phyloP scores from a whole-genome alignment of 2,329 filamentous ascomycete genomes.

The Xylariales sp. region DNA sequence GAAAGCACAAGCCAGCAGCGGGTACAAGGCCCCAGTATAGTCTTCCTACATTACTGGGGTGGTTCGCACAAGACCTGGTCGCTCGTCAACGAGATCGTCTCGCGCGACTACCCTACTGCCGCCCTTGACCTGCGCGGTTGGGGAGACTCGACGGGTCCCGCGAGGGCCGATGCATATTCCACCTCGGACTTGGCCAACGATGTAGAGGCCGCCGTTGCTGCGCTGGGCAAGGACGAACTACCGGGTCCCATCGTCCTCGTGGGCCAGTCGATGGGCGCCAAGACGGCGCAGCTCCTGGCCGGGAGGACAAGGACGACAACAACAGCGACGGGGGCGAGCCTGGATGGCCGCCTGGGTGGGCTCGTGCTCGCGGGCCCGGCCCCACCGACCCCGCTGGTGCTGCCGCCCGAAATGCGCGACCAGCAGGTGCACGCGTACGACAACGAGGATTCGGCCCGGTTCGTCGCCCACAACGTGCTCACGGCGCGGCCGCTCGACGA shows the following conservation, averaged over 20 bases:
- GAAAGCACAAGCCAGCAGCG: too few relatives aligned
- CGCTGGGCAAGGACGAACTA: slow-evolving; percentile 11
- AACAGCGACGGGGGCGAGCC: too few relatives aligned
- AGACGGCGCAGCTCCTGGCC: slow-evolving; percentile 25
- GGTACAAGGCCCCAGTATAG: too few relatives aligned
- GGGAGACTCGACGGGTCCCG: slow-evolving; percentile 27
- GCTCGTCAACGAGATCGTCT: slow-evolving; percentile 11
- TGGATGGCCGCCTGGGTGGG: slow-evolving; percentile 16
- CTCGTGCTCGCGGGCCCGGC: slow-evolving; percentile 28
- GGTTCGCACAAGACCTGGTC: slow-evolving; percentile 28
- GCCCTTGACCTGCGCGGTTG: slow-evolving; percentile 31
- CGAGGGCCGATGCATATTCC: slow-evolving; percentile 20
- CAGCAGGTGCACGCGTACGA: slow-evolving; percentile 29
- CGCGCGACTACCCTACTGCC: slow-evolving; percentile 15
- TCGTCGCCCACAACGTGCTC: slow-evolving; percentile 27
- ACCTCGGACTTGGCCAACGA: slow-evolving; percentile 17
- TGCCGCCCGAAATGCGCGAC: slow-evolving; percentile 26
- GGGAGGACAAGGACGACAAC: too few relatives aligned
- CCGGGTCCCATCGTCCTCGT: slow-evolving; percentile 29
- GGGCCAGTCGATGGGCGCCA: slow-evolving; percentile 35
- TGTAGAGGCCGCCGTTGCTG: slow-evolving; percentile 15
- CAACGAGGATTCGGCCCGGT: slow-evolving; percentile 20
- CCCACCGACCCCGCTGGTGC: slow-evolving; percentile 23
- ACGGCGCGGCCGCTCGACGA: slow-evolving; percentile 12
- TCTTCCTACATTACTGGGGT: slow-evolving; percentile 35